Conservation (phyloP, 345 rosid species). For the sweet orange (Citrus sinensis) region DVS_A1.0 CM039164.1:23761501-23762000, state of each 20-base stretch:
- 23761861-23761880: background rate
- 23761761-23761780: background rate
- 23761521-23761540: conserved; percentile 62
- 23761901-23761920: no score
- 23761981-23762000: no score
- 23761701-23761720: background rate
- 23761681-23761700: conserved; percentile 94
- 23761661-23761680: conserved; percentile 91
- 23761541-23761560: conserved; percentile 78
- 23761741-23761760: background rate
- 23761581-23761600: conserved; percentile 79
- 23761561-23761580: conserved; percentile 78
- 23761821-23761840: background rate
- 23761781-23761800: conserved; percentile 9
- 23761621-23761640: conserved; percentile 80
- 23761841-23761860: background rate
- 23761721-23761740: background rate
- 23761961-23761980: no score
- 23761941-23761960: no score
- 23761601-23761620: conserved; percentile 77
- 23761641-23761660: conserved; percentile 96
- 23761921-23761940: no score
- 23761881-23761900: background rate
- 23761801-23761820: background rate
- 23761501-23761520: conserved; percentile 1